A percentile compares a stretch with the other conserved stretches of the same genome.
Evolutionary conservation across 805 yeast genomes (phyloP).

Genomic region (Candida succiphila): DNA sequence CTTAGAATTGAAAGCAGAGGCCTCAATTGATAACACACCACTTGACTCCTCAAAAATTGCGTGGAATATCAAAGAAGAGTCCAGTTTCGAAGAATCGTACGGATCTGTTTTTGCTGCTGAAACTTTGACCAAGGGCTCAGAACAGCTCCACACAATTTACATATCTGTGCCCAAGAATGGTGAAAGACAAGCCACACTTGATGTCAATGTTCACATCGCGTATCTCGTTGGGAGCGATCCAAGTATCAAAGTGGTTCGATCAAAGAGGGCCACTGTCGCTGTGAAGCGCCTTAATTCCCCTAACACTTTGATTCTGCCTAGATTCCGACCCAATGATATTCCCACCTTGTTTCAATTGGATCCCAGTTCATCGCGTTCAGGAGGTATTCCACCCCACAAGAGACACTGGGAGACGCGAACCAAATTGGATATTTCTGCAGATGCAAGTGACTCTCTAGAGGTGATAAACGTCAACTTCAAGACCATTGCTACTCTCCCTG

Average conservation of each 20-base stretch:
- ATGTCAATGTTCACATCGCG: conserved; percentile 10
- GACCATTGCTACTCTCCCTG: neutral
- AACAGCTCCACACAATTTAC: conserved; percentile 1
- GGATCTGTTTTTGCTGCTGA: neutral
- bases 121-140: conserved; percentile 4
- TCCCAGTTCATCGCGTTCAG: neutral
- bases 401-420: neutral
- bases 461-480: neutral
- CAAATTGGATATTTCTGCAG: neutral
- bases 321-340: conserved; percentile 16
- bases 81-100: neutral
- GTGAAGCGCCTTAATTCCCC: conserved; percentile 21
- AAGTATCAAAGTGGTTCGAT: conserved; percentile 19
- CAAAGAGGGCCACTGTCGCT: conserved; percentile 13
- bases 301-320: conserved; percentile 22
- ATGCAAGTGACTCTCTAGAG: conserved; percentile 4
- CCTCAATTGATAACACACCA: neutral
- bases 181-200: conserved; percentile 4
- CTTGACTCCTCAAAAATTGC: neutral
- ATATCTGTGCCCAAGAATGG: conserved; percentile 13
- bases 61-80: neutral
- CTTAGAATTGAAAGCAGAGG: conserved; percentile 8
- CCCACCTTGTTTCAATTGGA: conserved; percentile 17
- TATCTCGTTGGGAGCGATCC: conserved; percentile 20
- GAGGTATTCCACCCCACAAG: neutral